Evolutionary conservation across 2,329 filamentous ascomycete species (phyloP).

Genomic region (Annulohypoxylon truncatum): DNA sequence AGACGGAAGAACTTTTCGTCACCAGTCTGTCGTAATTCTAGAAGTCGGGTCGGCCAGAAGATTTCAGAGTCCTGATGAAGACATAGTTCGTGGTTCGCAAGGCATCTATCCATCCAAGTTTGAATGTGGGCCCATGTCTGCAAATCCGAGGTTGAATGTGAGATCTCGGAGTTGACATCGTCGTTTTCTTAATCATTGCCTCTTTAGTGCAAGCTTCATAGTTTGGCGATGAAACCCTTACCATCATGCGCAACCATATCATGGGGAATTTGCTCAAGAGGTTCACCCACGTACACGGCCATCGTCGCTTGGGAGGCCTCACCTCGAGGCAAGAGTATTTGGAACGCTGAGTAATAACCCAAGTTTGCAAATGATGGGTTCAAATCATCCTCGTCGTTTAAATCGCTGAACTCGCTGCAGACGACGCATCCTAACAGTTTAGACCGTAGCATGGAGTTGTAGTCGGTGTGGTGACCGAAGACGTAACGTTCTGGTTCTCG

Average conservation of each 20-base stretch:
- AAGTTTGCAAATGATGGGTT: constrained; percentile 3
- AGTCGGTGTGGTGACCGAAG: constrained; percentile 33
- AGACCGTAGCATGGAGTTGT: constrained; percentile 27
- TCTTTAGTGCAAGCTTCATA: neutral
- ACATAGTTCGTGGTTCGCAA: constrained; percentile 19
- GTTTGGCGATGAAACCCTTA: neutral
- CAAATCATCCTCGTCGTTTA: constrained; percentile 24
- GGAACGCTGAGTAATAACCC: constrained; percentile 37
- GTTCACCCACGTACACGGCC: constrained; percentile 20
- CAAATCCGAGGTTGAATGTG: constrained; percentile 24
- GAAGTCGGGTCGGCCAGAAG: constrained; percentile 35
- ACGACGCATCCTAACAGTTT: constrained; percentile 26
- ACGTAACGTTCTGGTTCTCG: constrained; percentile 28
- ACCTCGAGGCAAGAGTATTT: neutral
- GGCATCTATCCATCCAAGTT: constrained; percentile 34
- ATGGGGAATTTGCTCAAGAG: constrained; percentile 13
- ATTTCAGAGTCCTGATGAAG: neutral
- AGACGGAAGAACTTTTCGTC: constrained; percentile 27
- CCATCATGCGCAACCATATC: constrained; percentile 28
- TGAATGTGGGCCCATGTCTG: constrained; percentile 30
- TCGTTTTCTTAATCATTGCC: constrained; percentile 31
- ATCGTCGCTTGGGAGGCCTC: constrained; percentile 4
- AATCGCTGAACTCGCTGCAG: constrained; percentile 14
- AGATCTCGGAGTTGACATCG: constrained; percentile 20
- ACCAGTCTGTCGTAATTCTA: constrained; percentile 16